Percentiles rank a stretch among this genome's conserved stretches.
phyloP scores from a whole-genome alignment of 2,329 filamentous ascomycete species.

The Byssoonygena ceratinophila region DNA sequence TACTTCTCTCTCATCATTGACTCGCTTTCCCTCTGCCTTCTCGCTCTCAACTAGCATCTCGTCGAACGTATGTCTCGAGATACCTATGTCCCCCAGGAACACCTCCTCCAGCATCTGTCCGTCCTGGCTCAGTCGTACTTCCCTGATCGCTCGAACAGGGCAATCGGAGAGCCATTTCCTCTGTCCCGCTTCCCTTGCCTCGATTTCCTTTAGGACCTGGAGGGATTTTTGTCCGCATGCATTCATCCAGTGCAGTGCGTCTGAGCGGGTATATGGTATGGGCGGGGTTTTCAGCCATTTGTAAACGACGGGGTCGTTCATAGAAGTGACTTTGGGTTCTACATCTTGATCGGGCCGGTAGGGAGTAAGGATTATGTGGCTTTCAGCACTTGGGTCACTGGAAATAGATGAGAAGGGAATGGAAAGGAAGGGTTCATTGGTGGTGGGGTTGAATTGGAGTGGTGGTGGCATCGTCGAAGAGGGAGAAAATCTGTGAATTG shows the following conservation, averaged over 20 bases:
- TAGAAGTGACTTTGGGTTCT: not conserved
- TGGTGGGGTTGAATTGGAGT: constrained; percentile 7
- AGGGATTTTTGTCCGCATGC: not conserved
- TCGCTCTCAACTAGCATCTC: constrained; percentile 8
- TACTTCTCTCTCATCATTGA: constrained; percentile 5
- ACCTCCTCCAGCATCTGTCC: constrained; percentile 2
- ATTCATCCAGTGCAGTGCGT: constrained; percentile 2
- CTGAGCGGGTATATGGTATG: constrained; percentile 7
- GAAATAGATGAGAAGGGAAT: not conserved
- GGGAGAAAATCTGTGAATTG: too few species aligned
- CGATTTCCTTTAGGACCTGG: not conserved
- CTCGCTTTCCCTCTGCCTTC: not conserved
- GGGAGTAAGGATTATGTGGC: constrained; percentile 11
- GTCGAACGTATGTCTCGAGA: constrained; percentile 4
- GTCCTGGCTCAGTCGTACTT: constrained; percentile 5
- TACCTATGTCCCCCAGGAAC: constrained; percentile 8
- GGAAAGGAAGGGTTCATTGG: constrained; percentile 11
- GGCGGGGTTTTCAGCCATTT: constrained; percentile 11
- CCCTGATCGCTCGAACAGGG: constrained; percentile 10
- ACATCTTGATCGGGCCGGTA: constrained; percentile 1
- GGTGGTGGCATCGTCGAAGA: not conserved
- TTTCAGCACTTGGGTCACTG: not conserved
- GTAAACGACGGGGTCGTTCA: constrained; percentile 7
- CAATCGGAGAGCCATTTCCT: constrained; percentile 4
- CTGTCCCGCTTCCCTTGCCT: not conserved